Evolutionary conservation across 345 rosid genomes (phyloP), one percentile per base, ranked within the genome.

Genomic region (Bruguiera sexangula): DNA sequence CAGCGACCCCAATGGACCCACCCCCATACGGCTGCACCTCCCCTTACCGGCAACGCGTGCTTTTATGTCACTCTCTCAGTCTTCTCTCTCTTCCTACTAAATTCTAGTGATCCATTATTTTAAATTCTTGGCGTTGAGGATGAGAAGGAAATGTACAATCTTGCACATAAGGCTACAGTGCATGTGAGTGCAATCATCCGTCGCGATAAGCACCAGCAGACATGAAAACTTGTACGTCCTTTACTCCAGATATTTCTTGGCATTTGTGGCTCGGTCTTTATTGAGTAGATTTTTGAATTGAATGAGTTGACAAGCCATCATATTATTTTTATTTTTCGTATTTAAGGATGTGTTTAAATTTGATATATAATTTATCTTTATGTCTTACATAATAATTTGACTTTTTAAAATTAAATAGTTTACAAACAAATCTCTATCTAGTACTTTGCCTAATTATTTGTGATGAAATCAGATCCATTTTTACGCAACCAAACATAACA

Each of bases 41-140:
- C 81, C 76, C 78, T 70, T 66, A 70, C 91, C 88, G 91, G 90
- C 97, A 85, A 86, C 86, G 87, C 91, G 88, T 92, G 96, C 93
- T 77, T 67, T 80, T 73, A 66, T 78, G 79, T 84, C 86, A 80
- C 74, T 68, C 83, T 81, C 83, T 54, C 65, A 56, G 30, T 32
- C 15, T 20, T 63, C 72, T 73, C 73, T 60, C 67, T 66, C 67
- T 39, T 55, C 30, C 51, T 73, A 62, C 31, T 59, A 69, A 29
- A 65, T 70, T 62, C 37, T 22, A 16, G 26, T 21, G n/a, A 6
- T 66, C 36, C 66, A 62, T 73, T 64, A 70, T 78, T 70, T 75
- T 39, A 29, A 32, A 59, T 65, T 71, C 68, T 61, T 61, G 22
- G 46, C 13, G 60, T 20, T 55, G 20, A 53, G 10, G 29, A 11